phyloP scores from a whole-genome alignment of 225 moss, liverwort and hornwort species.

The Pseudoscleropodium purum region DNA sequence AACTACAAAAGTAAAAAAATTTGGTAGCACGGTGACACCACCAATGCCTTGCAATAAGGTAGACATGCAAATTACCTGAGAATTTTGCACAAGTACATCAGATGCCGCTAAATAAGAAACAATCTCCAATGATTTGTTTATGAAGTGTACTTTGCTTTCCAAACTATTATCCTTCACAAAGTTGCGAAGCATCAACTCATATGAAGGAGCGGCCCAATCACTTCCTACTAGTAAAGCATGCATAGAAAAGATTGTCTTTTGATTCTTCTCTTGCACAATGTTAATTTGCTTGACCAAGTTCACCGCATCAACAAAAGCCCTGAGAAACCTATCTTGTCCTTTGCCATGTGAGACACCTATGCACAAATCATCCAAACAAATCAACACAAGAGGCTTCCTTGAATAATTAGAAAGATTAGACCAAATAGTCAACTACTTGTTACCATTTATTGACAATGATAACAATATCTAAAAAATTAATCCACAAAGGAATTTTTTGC shows the following conservation, averaged over 20 bases:
- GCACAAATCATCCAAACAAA: neutral
- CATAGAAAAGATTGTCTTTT: neutral
- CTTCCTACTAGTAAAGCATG: slow-evolving; percentile 46
- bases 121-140: slow-evolving; percentile 29
- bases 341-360: slow-evolving; percentile 47
- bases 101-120: slow-evolving; percentile 24
- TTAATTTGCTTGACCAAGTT: slow-evolving; percentile 1
- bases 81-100: slow-evolving; percentile 45
- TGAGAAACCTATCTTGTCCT: slow-evolving; percentile 42
- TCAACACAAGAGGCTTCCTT: neutral
- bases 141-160: slow-evolving; percentile 23
- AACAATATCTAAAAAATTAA: neutral
- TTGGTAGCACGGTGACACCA: rapidly evolving
- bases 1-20: neutral
- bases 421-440: neutral
- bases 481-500: neutral
- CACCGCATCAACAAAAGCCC: slow-evolving; percentile 20
- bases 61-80: slow-evolving; percentile 6
- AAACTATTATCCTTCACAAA: slow-evolving; percentile 20
- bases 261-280: neutral
- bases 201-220: slow-evolving; percentile 18
- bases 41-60: neutral
- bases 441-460: neutral
- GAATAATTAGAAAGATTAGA: neutral
- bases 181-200: slow-evolving; percentile 21